Percentiles rank a stretch among this genome's conserved stretches.
These are phyloP conservation scores for Aspergillus sp. DNA, from an alignment of 2,329 filamentous ascomycete genomes.

Conservation along the genomic window DNA sequence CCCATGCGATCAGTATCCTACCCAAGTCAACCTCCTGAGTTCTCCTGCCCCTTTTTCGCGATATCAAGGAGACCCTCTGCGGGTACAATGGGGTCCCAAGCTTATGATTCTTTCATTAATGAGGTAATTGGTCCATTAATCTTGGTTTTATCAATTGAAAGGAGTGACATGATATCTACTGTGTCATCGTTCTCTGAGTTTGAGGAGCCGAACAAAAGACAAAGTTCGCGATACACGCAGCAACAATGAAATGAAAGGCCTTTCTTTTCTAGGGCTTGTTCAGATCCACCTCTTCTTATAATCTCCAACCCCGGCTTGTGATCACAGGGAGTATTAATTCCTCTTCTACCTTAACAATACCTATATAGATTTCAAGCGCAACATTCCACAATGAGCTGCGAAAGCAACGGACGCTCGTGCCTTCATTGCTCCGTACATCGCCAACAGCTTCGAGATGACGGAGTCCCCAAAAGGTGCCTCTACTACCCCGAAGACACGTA, in stretches of 20 bases:
- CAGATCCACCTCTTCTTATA: neutral
- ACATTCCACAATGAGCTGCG: neutral
- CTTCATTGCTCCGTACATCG: neutral
- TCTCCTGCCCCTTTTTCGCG: constrained; percentile 18
- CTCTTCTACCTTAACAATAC: neutral
- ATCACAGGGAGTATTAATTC: neutral
- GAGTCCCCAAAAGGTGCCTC: neutral
- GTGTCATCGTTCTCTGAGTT: neutral
- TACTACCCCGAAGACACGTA: neutral
- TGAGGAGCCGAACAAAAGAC: neutral
- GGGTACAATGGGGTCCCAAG: neutral
- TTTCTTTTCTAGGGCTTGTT: neutral
- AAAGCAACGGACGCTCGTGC: neutral
- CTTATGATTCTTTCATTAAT: neutral
- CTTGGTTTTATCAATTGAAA: neutral
- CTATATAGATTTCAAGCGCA: neutral
- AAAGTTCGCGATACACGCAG: neutral
- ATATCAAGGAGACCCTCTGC: neutral
- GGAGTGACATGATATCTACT: neutral
- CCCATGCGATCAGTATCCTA: constrained; percentile 5
- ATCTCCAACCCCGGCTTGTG: neutral
- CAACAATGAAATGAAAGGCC: neutral
- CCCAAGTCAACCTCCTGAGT: constrained; percentile 12
- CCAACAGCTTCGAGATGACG: neutral
- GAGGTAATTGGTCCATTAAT: neutral